Base-by-base conservation (phyloP, 1,139 yeast species). In the Geotrichum histeridarum region DNA sequence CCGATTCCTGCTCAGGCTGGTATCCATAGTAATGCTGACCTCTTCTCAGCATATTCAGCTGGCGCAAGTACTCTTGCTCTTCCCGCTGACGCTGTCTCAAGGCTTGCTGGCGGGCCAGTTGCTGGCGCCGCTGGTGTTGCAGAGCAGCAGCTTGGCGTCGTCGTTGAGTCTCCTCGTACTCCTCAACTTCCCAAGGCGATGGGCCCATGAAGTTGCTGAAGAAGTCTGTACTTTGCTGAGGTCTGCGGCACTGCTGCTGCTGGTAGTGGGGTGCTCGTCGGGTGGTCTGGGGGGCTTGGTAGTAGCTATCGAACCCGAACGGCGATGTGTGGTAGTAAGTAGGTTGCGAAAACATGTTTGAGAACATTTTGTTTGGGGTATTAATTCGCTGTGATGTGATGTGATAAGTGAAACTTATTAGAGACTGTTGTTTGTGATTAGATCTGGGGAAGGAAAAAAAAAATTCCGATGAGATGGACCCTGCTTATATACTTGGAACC, bases 311-410 rank as follows among this genome's bases (percentile, higher is more conserved):
- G 5, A 22, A 22, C 5, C 12, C 9, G 15, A 22, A 31, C 2
- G 38, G 37, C 27, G 48, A 33, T 4, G 27, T 11, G 9, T 14
- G 12, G 15, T 17, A 12, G 49, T 45, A 45, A 15, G 17, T 15
- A 4, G 49, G 33, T 18, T 33, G 49, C 12, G 33, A 15, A 45
- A 44, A 44, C 48, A 44, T 32, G 33, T 17, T 44, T n/a, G 49
- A 15, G 7, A 35, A 35, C 49, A 35, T 30, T 7, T 42, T 14
- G 33, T 9, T 11, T 22, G 7, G 8, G 9, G 43, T 17, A 39
- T 17, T 17, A 8, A n/a, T 4, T 22, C 12, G 31, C 7, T 39
- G 4, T 7, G 31, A 39, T 39, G 4, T 7, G 36, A 11, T 37
- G n/a, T n/a, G 8, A 4, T 37, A n/a, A 37, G 3, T 37, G 17